Evolutionary conservation across 2,329 filamentous ascomycete species (phyloP).

Genomic region (Paecilomyces sp.): DNA sequence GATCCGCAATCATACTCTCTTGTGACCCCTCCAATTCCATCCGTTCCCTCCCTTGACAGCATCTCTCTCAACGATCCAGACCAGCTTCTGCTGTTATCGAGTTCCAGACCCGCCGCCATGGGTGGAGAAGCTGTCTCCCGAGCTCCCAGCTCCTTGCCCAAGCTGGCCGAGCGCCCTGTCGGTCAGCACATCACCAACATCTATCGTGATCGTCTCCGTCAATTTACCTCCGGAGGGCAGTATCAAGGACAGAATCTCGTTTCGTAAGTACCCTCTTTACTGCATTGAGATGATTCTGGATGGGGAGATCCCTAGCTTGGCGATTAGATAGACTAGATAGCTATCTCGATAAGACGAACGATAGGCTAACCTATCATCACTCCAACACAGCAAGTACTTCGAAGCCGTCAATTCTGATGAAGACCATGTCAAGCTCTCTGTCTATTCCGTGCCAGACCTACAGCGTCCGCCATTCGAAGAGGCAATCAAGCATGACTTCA

Average conservation of each 20-base stretch:
- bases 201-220: slow-evolving; percentile 73
- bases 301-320: not conserved
- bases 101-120: slow-evolving; percentile 16
- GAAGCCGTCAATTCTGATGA: slow-evolving; percentile 61
- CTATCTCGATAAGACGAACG: not conserved
- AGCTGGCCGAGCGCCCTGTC: slow-evolving; percentile 45
- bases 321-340: not conserved
- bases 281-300: not conserved
- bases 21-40: not conserved
- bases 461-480: slow-evolving; percentile 80
- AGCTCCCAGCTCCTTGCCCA: slow-evolving; percentile 40
- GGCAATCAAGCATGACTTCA: slow-evolving; percentile 69
- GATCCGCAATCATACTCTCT: not conserved
- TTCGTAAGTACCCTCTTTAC: slow-evolving; percentile 46
- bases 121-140: slow-evolving; percentile 28
- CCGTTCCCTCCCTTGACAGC: not conserved
- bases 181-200: slow-evolving; percentile 79
- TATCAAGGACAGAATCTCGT: slow-evolving; percentile 69
- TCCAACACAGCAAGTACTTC: slow-evolving; percentile 56
- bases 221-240: slow-evolving; percentile 73
- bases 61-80: not conserved
- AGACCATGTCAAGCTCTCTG: slow-evolving; percentile 73
- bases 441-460: slow-evolving; percentile 75
- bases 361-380: not conserved
- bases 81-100: not conserved